These are phyloP conservation scores for Prunus yedoensis DNA, from an alignment of 331 rosid species.

Conservation along the genomic window DNA sequence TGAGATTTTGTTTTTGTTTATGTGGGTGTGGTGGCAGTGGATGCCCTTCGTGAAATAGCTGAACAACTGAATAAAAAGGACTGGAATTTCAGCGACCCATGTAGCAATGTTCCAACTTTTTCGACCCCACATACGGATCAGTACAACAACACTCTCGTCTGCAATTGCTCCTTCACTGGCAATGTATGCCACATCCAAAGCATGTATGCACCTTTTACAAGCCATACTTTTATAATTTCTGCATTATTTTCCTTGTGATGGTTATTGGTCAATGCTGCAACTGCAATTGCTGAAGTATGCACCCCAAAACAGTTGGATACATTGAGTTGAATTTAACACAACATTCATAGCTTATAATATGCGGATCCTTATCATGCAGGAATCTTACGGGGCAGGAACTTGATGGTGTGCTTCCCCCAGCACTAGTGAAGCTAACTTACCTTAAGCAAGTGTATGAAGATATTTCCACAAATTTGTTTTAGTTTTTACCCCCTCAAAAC, in stretches of 20 bases:
- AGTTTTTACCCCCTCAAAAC: background rate
- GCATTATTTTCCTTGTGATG: background rate
- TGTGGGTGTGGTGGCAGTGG: slow-evolving; percentile 28
- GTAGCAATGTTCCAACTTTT: slow-evolving; percentile 27
- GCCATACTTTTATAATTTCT: background rate
- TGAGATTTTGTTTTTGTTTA: background rate
- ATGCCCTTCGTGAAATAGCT: slow-evolving; percentile 34
- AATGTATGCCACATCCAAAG: slow-evolving; percentile 27
- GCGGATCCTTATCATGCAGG: slow-evolving; percentile 17
- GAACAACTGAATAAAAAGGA: slow-evolving; percentile 34
- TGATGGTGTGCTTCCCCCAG: slow-evolving; percentile 36
- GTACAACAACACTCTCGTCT: slow-evolving; percentile 28
- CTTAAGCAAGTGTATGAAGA: slow-evolving; percentile 24
- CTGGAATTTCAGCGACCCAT: slow-evolving; percentile 36
- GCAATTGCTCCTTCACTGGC: slow-evolving; percentile 34
- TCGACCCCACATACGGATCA: background rate
- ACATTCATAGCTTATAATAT: background rate
- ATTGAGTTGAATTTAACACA: background rate
- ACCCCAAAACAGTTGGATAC: background rate
- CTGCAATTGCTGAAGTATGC: background rate
- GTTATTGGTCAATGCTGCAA: background rate
- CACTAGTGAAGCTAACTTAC: slow-evolving; percentile 28
- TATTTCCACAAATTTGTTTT: background rate
- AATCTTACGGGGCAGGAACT: slow-evolving; percentile 32
- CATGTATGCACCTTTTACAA: slow-evolving; percentile 17